Conservation (phyloP, 192 early-diverging fungal species). For the Dimargaris verticillata region DNA sequence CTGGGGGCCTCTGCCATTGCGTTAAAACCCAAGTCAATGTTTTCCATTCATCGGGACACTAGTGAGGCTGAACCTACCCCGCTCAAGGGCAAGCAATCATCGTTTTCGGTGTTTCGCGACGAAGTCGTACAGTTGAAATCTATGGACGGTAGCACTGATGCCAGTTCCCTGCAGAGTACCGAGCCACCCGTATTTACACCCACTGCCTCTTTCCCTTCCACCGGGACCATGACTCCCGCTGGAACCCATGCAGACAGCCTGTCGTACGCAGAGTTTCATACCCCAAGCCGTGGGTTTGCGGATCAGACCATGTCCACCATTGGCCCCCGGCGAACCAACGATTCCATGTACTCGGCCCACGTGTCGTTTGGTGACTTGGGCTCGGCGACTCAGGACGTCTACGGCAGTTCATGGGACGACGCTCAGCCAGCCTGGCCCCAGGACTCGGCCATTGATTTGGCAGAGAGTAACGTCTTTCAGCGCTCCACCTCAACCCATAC, state of each 20-base stretch:
- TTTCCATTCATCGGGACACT: background rate
- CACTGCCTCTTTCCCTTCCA: background rate
- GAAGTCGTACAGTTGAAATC: slow-evolving; percentile 4
- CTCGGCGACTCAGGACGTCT: background rate
- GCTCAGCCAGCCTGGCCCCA: background rate
- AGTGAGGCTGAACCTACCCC: slow-evolving; percentile 1
- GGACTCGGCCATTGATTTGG: background rate
- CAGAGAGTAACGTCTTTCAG: no score
- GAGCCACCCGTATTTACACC: background rate
- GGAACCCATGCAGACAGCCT: background rate
- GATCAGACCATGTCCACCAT: slow-evolving; percentile 11
- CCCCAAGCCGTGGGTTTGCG: background rate
- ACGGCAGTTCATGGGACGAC: background rate
- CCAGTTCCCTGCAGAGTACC: background rate
- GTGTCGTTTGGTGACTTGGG: background rate
- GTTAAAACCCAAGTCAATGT: slow-evolving; percentile 2
- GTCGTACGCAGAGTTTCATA: background rate
- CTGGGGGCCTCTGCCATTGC: background rate
- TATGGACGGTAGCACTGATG: background rate
- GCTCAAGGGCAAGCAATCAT: background rate
- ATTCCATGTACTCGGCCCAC: slow-evolving; percentile 1
- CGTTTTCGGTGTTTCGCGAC: slow-evolving; percentile 5
- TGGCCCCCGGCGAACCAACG: background rate
- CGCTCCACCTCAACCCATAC: no score
- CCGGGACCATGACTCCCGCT: background rate